These are phyloP conservation scores for Syncephalastrum contaminatum DNA, from an alignment of 371 early-diverging fungal species.

Conservation along the genomic window DNA sequence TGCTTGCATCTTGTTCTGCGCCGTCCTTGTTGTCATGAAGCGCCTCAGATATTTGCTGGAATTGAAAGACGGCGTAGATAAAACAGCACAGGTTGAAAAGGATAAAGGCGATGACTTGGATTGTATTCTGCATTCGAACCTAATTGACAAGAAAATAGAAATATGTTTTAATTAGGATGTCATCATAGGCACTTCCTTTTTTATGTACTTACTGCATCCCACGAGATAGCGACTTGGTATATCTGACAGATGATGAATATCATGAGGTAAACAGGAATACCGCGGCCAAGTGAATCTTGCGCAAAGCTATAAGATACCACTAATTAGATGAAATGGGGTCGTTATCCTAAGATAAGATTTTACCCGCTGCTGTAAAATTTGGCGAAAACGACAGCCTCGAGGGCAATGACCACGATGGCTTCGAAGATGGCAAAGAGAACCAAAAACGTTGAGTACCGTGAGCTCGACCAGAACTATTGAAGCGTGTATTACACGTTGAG, in stretches of 20 bases:
- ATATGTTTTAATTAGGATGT: not conserved
- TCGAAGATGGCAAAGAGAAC: conserved; percentile 54
- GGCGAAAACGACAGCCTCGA: conserved; percentile 64
- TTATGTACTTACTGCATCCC: conserved; percentile 70
- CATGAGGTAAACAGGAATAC: conserved; percentile 74
- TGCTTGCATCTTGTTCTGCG: conserved; percentile 5
- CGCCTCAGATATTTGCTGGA: conserved; percentile 46
- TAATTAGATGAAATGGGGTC: not conserved
- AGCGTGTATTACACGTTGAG: conserved; percentile 1
- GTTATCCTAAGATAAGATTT: not conserved
- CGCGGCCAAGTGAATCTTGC: conserved; percentile 26
- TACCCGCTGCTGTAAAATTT: conserved; percentile 47
- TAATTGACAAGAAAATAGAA: conserved; percentile 26
- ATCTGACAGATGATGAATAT: conserved; percentile 77
- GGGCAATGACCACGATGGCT: conserved; percentile 66
- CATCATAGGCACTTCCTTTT: conserved; percentile 1
- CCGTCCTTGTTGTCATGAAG: conserved; percentile 11
- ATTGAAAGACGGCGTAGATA: conserved; percentile 76
- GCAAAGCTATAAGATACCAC: conserved; percentile 16
- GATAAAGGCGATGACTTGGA: conserved; percentile 84
- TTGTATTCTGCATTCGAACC: conserved; percentile 82
- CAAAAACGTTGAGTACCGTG: conserved; percentile 44
- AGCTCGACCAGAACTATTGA: conserved; percentile 36
- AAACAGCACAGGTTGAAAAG: conserved; percentile 79
- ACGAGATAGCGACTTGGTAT: conserved; percentile 67